These are phyloP conservation scores for Eucalyptus pumila DNA, from an alignment of 345 rosid genomes.

Conservation along the genomic window DNA sequence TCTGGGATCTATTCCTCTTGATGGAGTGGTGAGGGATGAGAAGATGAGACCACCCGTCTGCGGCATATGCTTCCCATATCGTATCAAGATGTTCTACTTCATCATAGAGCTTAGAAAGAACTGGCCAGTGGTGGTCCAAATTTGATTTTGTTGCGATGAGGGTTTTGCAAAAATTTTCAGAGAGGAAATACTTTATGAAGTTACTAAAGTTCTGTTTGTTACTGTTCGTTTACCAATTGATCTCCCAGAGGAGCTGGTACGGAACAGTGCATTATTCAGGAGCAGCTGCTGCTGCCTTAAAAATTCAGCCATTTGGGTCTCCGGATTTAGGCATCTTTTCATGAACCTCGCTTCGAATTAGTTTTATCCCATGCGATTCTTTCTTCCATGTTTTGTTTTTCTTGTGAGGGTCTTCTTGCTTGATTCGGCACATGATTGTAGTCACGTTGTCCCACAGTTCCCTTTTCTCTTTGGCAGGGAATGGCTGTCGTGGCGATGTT, in stretches of 20 bases:
- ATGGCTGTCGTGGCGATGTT: slow-evolving; percentile 74
- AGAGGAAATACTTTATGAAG: neutral
- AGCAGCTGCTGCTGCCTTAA: neutral
- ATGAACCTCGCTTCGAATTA: neutral
- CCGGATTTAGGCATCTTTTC: neutral
- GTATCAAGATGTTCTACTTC: neutral
- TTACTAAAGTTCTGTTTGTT: neutral
- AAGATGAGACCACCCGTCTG: neutral
- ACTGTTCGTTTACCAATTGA: neutral
- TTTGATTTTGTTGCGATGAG: neutral
- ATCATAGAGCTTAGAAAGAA: neutral
- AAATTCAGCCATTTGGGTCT: neutral
- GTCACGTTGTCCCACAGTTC: neutral
- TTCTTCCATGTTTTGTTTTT: neutral
- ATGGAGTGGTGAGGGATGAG: neutral
- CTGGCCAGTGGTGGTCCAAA: neutral
- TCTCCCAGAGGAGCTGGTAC: neutral
- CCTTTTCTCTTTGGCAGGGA: slow-evolving; percentile 18
- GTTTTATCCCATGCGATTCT: neutral
- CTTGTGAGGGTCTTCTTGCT: neutral
- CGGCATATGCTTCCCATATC: neutral
- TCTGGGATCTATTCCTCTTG: neutral
- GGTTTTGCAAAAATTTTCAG: neutral
- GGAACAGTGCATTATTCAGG: neutral
- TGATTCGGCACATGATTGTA: neutral